Conservation (phyloP, 495 filamentous ascomycete species). For the Elasticomyces elasticus region DNA sequence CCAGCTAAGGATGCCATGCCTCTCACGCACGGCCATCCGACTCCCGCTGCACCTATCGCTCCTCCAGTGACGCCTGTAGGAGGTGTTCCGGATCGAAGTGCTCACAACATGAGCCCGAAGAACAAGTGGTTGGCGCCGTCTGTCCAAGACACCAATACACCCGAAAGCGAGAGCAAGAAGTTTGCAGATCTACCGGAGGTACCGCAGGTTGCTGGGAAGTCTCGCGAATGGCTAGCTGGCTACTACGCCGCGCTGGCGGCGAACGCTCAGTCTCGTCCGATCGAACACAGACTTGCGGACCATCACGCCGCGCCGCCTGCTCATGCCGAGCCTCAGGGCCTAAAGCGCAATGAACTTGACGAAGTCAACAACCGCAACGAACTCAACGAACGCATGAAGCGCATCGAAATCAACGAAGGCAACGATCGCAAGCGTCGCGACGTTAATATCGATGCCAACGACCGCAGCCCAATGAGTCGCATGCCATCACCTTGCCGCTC, state of each 20-base stretch:
- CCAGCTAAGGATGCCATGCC: background rate
- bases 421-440: no score
- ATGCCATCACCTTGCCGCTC: background rate
- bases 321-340: no score
- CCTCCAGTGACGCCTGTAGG: slow-evolving; percentile 12
- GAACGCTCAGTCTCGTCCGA: no score
- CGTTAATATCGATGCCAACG: background rate
- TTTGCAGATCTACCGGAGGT: background rate
- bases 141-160: background rate
- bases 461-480: background rate
- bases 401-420: no score
- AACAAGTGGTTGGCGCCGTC: slow-evolving; percentile 10
- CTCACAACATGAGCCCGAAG: slow-evolving; percentile 22
- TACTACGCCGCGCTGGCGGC: slow-evolving; percentile 2
- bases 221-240: slow-evolving; percentile 1
- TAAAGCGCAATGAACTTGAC: no score
- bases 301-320: no score
- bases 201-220: background rate
- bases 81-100: slow-evolving; percentile 17
- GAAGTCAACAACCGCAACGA: no score
- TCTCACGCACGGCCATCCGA: background rate
- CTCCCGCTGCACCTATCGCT: slow-evolving; percentile 3
- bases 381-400: no score
- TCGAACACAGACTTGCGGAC: no score
- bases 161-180: background rate